Conservation (phyloP, 2,329 filamentous ascomycete genomes). For the Pseudogymnoascus sp. region DNA sequence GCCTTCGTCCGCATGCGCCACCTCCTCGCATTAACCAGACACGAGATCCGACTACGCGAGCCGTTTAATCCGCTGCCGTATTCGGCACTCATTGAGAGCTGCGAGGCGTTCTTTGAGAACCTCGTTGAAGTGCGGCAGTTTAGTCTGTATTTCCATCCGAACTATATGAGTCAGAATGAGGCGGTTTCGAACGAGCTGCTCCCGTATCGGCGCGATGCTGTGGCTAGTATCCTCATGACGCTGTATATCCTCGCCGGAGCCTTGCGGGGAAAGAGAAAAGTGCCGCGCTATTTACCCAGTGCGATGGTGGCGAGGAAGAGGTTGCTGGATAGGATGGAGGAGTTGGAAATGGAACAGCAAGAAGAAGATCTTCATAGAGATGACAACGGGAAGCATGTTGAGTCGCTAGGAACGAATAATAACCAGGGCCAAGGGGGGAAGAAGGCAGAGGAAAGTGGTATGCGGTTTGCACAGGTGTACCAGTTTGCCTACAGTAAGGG, state of each 20-base stretch:
- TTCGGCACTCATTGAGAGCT: constrained; percentile 47
- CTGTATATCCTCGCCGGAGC: constrained; percentile 52
- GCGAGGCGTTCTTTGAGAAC: constrained; percentile 53
- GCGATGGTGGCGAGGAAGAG: constrained; percentile 47
- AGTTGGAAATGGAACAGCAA: constrained; percentile 37
- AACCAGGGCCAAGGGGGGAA: constrained; percentile 35
- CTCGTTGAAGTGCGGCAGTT: constrained; percentile 51
- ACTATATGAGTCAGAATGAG: constrained; percentile 43
- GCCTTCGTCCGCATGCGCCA: constrained; percentile 52
- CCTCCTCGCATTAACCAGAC: constrained; percentile 49
- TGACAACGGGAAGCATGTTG: constrained; percentile 17
- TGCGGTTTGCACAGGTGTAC: constrained; percentile 51
- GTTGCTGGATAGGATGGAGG: constrained; percentile 43
- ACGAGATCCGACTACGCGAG: constrained; percentile 51
- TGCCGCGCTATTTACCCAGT: constrained; percentile 50
- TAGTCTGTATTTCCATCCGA: constrained; percentile 49
- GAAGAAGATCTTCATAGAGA: constrained; percentile 5
- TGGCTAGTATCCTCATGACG: constrained; percentile 51
- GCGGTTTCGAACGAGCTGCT: constrained; percentile 44
- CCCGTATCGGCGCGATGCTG: constrained; percentile 46
- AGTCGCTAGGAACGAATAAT: constrained; percentile 21
- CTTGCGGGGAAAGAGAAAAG: constrained; percentile 41
- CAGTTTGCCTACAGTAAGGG: constrained; percentile 48
- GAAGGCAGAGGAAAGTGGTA: constrained; percentile 40
- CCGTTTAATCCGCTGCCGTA: constrained; percentile 52